These are phyloP conservation scores for Isoetes taiwanensis DNA, from an alignment of 75 land plant genomes.

Conservation along the genomic window DNA sequence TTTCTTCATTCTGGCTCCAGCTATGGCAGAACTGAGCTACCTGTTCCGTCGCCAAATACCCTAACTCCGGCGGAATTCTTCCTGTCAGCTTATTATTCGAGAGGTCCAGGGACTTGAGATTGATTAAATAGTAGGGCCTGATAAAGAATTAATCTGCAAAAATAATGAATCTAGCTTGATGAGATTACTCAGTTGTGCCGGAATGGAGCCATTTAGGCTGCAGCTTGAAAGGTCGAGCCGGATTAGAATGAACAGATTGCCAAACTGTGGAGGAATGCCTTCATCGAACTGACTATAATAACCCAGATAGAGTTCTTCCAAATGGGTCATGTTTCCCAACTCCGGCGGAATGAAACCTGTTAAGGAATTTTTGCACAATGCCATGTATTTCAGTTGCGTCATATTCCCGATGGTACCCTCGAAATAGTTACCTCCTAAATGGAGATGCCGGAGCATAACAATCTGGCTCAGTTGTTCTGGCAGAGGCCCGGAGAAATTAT, in stretches of 20 bases:
- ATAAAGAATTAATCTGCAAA: constrained; percentile 3
- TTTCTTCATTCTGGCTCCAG: too few relatives aligned
- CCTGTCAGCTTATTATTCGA: too few relatives aligned
- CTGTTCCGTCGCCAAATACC: too few relatives aligned
- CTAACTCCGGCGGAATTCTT: too few relatives aligned
- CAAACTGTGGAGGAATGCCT: neutral
- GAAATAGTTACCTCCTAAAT: neutral
- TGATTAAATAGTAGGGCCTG: too few relatives aligned
- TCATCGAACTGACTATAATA: neutral
- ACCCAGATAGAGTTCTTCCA: constrained; percentile 1
- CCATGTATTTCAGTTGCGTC: neutral
- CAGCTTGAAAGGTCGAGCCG: neutral
- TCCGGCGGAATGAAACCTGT: neutral
- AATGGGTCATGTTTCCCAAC: neutral
- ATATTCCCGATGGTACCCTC: too few relatives aligned
- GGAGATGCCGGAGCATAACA: constrained; percentile 1
- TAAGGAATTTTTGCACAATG: neutral
- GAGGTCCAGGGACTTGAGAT: too few relatives aligned
- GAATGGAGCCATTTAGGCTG: neutral
- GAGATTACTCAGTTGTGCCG: neutral
- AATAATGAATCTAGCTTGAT: neutral
- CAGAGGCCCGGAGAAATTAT: too few relatives aligned
- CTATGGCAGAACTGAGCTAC: too few relatives aligned
- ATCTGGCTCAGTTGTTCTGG: too few relatives aligned
- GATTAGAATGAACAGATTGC: neutral